Base-by-base conservation (phyloP, 2,329 filamentous ascomycete genomes). In the Dactylonectria macrodidyma region DNA sequence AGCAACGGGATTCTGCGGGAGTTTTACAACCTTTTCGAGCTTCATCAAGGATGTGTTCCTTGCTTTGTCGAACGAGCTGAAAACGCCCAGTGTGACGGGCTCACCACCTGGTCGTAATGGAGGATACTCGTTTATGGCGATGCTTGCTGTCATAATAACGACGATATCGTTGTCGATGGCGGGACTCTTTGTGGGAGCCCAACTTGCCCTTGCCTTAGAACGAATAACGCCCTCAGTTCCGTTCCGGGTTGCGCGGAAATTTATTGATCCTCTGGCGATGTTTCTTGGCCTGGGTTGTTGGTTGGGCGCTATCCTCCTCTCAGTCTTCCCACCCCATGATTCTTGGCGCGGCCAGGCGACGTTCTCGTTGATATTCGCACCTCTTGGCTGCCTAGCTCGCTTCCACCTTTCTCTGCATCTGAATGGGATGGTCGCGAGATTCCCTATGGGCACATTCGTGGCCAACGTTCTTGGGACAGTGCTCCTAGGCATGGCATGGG, bases 21-120 rank as follows among this genome's bases (percentile, higher is more conserved):
- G 93, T 72, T 93, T 96, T 76, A 98, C 95, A 0, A 95, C 92
- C 10, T 97, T 97, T 81, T 97, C 95, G 0, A 90, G 91, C 22
- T 97, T 97, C 78, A 91, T 95, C 54, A 88, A 93, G 7, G 95
- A 97, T 75, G 82, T 87, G 14, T 97, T 97, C 78, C 86, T 97
- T 24, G 92, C 93, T 0, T 81, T 97, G 19, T 91, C 93, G 4
- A 96, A 97, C 77, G 87, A 92, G 70, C 82, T 97, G 11, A 82
- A 80, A 10, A 77, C 79, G 1, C 77, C 80, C 0, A 80, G 82
- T 22, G 76, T 73, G 1, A 78, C 81, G 0, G 77, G 79, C 1
- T 78, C 82, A 0, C 79, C 83, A 1, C 77, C 83, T 2, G 66
- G 69, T 5, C 87, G 94, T 3, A 91, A 91, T 73, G 90, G 89